Evolutionary conservation across 345 rosid genomes (phyloP), one percentile per base, ranked within the genome.

Genomic region (Brassica incana): DNA sequence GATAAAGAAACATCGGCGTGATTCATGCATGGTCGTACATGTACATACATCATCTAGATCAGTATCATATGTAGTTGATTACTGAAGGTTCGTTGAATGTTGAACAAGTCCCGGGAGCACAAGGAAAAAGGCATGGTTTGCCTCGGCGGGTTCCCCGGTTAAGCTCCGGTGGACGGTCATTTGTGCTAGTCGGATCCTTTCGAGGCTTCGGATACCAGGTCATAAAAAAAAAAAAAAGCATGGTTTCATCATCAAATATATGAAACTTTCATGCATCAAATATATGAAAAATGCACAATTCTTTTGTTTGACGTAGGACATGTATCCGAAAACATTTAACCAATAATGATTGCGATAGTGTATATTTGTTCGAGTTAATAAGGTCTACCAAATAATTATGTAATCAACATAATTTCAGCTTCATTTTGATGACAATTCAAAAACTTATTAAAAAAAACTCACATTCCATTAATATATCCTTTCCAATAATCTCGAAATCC

Each of bases 401-500:
- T 29, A 0, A 29, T 29, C 32, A 29, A 29, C 32, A 29, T 29
- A 29, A 3, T 29, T 29, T 29, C 32, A 29, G 32, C 32, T 29
- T 29, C 32, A 29, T 29, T 29, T 29, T 29, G 32, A 29, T 29
- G 32, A 29, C 32, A 29, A 29, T 29, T 29, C 32, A 29, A 29
- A 29, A 29, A 29, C 32, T 29, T 29, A 29, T 27, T 0, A 27
- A 27, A 27, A 27, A 27, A 27, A 27, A 27, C 32, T 29, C 32
- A 67, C 3, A 20, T 5, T 25, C 35, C 5, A 25, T 62, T 16
- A 48, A 48, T 27, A 50, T 75, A 45, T 40, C 74, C 74, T 67
- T 73, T 79, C 78, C 82, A 67, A 79, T 60, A 69, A 73, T 67
- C 77, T 66, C 74, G 64, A 79, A 73, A 67, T 23, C 78, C 78